Percentiles rank a stretch among this genome's conserved stretches.
phyloP scores from a whole-genome alignment of 192 early-diverging fungal species.

The Linnemannia elongata region DNA sequence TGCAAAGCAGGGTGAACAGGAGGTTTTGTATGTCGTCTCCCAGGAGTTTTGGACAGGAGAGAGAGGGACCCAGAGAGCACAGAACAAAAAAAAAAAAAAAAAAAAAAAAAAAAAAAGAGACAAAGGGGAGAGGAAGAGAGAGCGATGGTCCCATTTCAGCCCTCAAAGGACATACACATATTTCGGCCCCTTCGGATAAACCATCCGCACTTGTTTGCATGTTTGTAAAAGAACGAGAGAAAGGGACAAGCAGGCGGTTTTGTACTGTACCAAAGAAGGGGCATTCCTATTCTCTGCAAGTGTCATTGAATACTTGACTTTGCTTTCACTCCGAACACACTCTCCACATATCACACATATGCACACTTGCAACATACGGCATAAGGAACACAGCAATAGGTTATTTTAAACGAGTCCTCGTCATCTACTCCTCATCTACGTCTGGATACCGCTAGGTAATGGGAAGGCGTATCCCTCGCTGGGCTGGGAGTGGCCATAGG shows the following conservation, averaged over 20 bases:
- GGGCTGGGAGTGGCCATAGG: slow-evolving; percentile 51
- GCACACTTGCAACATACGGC: too few relatives aligned
- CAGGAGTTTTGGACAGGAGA: background rate
- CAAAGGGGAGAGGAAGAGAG: background rate
- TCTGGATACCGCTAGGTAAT: slow-evolving; percentile 54
- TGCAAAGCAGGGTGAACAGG: slow-evolving; percentile 6
- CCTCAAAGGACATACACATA: background rate
- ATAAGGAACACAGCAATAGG: background rate
- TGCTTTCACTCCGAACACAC: too few relatives aligned
- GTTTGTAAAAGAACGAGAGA: background rate
- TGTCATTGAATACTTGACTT: too few relatives aligned
- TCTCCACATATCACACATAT: too few relatives aligned
- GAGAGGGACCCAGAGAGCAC: background rate
- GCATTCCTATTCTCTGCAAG: too few relatives aligned
- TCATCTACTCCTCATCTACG: slow-evolving; percentile 8
- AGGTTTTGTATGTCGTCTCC: background rate
- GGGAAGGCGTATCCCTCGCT: slow-evolving; percentile 49
- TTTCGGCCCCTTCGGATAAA: slow-evolving; percentile 5
- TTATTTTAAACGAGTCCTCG: background rate
- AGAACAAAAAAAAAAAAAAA: background rate
- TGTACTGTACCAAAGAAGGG: too few relatives aligned
- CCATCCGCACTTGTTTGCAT: background rate
- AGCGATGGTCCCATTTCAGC: background rate
- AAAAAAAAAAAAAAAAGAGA: background rate
- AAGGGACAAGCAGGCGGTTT: background rate